Evolutionary conservation across 768 basidiomycete species (phyloP).

Genomic region (Terana coerulea): DNA sequence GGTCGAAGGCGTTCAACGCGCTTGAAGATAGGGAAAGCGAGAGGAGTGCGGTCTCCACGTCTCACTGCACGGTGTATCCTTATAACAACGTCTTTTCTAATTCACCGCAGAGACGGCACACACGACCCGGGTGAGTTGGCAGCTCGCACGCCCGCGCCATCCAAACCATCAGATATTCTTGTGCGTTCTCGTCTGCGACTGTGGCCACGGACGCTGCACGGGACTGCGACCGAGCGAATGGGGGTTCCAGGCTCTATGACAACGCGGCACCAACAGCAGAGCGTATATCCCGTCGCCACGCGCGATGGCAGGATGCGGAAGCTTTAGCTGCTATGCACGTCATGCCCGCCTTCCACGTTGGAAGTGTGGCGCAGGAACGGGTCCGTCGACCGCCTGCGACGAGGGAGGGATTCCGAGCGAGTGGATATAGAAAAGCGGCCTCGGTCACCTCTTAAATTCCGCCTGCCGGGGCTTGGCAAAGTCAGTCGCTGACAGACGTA

Average conservation of each 20-base stretch:
- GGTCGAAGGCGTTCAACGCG: slow-evolving; percentile 10
- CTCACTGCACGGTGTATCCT: neutral
- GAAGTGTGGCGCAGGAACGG: too few relatives aligned
- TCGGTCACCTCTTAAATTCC: too few relatives aligned
- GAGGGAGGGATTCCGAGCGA: too few relatives aligned
- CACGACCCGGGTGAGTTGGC: neutral
- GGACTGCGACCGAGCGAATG: neutral
- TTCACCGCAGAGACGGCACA: neutral
- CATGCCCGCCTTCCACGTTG: too few relatives aligned
- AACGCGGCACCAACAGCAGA: neutral
- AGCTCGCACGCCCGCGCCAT: neutral
- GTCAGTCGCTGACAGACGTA: too few relatives aligned
- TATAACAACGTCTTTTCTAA: slow-evolving; percentile 1
- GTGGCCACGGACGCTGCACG: neutral
- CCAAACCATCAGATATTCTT: neutral
- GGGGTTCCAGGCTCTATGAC: neutral
- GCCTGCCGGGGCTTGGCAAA: too few relatives aligned
- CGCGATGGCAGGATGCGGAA: too few relatives aligned
- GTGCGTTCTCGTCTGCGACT: neutral
- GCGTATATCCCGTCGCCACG: too few relatives aligned
- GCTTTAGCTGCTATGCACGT: too few relatives aligned
- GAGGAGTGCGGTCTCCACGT: neutral
- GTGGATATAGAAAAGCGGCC: too few relatives aligned
- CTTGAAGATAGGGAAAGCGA: neutral
- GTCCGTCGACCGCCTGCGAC: too few relatives aligned